Conservation (phyloP, 306 rosid genomes). For the Cotoneaster glaucophyllus region DNA sequence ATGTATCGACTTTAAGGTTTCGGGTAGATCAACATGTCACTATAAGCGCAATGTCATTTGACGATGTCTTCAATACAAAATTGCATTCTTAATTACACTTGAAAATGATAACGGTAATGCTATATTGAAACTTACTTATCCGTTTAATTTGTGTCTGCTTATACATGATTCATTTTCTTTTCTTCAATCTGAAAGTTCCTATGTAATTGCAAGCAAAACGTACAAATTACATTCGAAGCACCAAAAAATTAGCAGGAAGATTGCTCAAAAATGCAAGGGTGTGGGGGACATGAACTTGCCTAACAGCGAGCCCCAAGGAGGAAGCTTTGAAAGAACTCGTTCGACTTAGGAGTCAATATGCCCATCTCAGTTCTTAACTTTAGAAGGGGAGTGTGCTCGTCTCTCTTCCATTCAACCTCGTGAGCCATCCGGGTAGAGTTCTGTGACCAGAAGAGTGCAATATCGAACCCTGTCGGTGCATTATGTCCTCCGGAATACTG, state of each 20-base stretch:
- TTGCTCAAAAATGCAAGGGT: constrained; percentile 59
- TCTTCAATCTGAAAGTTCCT: constrained; percentile 5
- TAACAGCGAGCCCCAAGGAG: constrained; percentile 79
- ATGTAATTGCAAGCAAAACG: neutral
- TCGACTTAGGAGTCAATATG: constrained; percentile 50
- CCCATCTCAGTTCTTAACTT: constrained; percentile 76
- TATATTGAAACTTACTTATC: neutral
- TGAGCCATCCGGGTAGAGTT: constrained; percentile 21
- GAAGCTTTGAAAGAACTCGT: constrained; percentile 64
- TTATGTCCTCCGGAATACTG: constrained; percentile 82
- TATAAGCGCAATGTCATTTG: neutral
- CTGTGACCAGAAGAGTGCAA: constrained; percentile 52
- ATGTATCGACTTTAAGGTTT: neutral
- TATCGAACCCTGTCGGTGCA: constrained; percentile 50
- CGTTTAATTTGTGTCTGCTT: neutral
- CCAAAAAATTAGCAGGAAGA: constrained; percentile 59
- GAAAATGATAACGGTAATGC: neutral
- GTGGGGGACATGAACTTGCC: constrained; percentile 83
- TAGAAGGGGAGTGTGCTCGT: constrained; percentile 38
- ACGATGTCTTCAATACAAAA: neutral
- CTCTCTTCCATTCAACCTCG: constrained; percentile 6
- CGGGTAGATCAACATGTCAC: neutral
- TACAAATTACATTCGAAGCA: neutral
- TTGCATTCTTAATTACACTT: neutral
- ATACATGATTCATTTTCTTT: neutral